Evolutionary conservation across 306 rosid species (phyloP).

Genomic region (Elaeagnus macrophylla): DNA sequence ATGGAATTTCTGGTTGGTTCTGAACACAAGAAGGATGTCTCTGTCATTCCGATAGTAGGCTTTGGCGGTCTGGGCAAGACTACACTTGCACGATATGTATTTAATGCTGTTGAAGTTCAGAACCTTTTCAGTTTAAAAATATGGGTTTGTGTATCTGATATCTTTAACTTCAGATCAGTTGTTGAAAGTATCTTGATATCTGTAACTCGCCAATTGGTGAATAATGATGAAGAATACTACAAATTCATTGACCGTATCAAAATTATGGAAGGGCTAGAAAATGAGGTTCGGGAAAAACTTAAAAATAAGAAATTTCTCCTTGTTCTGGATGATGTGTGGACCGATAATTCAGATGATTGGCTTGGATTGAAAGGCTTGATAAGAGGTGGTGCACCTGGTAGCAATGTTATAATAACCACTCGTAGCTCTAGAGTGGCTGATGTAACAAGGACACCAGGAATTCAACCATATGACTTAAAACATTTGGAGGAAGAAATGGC

Average conservation of each 20-base stretch:
- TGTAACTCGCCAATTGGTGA: background rate
- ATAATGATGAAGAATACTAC: too few species aligned
- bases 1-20: background rate
- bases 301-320: background rate
- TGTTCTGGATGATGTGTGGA: constrained; percentile 14
- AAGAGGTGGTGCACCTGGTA: constrained; percentile 3
- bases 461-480: background rate
- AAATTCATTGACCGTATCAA: background rate
- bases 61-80: background rate
- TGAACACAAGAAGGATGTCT: background rate
- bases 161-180: background rate
- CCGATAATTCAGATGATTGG: constrained; percentile 5
- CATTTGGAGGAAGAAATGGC: background rate
- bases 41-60: background rate
- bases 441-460: background rate
- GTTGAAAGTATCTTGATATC: background rate
- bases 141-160: constrained; percentile 5
- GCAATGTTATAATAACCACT: constrained; percentile 6
- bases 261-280: background rate
- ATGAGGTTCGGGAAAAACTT: background rate
- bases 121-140: background rate
- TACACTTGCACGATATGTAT: constrained; percentile 1
- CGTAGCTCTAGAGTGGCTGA: background rate
- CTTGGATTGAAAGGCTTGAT: background rate
- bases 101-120: background rate